Evolutionary conservation across 2,329 filamentous ascomycete genomes (phyloP).

Genomic region (Colletotrichum sp.): DNA sequence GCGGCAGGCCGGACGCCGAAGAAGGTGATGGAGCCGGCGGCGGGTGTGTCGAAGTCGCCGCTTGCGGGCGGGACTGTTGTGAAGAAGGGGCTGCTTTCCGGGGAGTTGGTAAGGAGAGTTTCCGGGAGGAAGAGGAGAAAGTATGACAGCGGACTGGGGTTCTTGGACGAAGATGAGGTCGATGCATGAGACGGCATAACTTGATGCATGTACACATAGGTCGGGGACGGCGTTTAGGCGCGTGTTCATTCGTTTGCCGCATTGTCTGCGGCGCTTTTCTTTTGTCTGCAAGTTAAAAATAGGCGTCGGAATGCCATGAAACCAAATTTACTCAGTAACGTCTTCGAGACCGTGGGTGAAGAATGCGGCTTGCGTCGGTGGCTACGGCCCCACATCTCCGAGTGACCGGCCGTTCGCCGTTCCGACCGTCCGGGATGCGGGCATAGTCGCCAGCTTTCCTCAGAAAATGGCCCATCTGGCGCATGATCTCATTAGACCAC

Average conservation of each 20-base stretch:
- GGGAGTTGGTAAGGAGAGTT: slow-evolving; percentile 32
- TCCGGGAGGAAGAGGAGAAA: slow-evolving; percentile 47
- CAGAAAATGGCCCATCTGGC: fast-evolving
- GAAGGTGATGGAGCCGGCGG: neutral
- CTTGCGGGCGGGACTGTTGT: slow-evolving; percentile 21
- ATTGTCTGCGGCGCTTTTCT: neutral
- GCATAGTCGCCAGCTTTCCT: neutral
- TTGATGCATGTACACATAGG: neutral
- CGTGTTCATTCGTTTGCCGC: neutral
- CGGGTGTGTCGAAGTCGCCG: slow-evolving; percentile 18
- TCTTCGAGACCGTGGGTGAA: neutral
- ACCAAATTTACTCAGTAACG: neutral
- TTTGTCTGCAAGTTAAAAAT: neutral
- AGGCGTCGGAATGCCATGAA: neutral
- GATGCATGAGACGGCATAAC: slow-evolving; percentile 22
- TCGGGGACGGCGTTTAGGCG: neutral
- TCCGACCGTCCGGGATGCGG: neutral
- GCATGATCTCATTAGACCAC: neutral
- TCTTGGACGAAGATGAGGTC: slow-evolving; percentile 59
- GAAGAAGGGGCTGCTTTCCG: slow-evolving; percentile 27
- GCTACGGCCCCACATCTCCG: neutral
- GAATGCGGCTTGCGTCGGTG: neutral
- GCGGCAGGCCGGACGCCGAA: neutral
- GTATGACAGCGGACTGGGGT: slow-evolving; percentile 60
- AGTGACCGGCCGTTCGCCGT: neutral